Conservation (phyloP, 108 stramenopile species). For the Cyclostephanos tholiformis region DNA sequence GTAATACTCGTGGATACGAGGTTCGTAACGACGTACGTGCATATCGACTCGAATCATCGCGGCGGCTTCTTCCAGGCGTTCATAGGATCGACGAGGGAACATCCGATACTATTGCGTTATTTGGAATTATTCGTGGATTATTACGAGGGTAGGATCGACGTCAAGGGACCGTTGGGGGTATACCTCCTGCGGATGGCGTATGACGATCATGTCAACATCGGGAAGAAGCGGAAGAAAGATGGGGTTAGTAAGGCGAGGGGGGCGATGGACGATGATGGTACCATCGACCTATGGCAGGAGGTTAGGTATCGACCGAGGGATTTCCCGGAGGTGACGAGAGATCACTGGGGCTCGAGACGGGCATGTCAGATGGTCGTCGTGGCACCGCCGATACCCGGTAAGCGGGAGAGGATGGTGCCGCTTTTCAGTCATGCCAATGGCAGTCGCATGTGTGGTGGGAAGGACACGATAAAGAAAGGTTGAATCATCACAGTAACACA, state of each 20-base stretch:
- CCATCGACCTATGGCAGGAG: slow-evolving; percentile 74
- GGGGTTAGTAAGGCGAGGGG: slow-evolving; percentile 9
- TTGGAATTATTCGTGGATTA: slow-evolving; percentile 71
- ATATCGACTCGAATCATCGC: slow-evolving; percentile 62
- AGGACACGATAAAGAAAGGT: slow-evolving; percentile 37
- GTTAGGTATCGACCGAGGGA: slow-evolving; percentile 49
- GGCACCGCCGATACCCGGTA: slow-evolving; percentile 19
- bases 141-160: slow-evolving; percentile 53
- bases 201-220: slow-evolving; percentile 52
- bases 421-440: slow-evolving; percentile 75
- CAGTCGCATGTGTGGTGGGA: slow-evolving; percentile 74
- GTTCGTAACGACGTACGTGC: slow-evolving; percentile 74
- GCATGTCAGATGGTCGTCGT: slow-evolving; percentile 80
- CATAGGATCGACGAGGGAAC: slow-evolving; percentile 56
- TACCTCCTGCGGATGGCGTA: slow-evolving; percentile 69
- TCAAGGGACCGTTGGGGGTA: slow-evolving; percentile 72
- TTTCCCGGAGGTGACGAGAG: slow-evolving; percentile 54
- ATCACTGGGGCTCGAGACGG: slow-evolving; percentile 66
- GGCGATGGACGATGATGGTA: background rate
- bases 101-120: slow-evolving; percentile 65
- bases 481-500: background rate
- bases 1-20: slow-evolving; percentile 50
- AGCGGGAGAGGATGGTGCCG: slow-evolving; percentile 47
- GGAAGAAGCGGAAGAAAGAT: slow-evolving; percentile 6
- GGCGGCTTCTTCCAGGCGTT: slow-evolving; percentile 84